Percentiles rank a stretch among this genome's conserved stretches.
Conservation (phyloP, 192 early-diverging fungal genomes). For the Pilaira anomala region DNA sequence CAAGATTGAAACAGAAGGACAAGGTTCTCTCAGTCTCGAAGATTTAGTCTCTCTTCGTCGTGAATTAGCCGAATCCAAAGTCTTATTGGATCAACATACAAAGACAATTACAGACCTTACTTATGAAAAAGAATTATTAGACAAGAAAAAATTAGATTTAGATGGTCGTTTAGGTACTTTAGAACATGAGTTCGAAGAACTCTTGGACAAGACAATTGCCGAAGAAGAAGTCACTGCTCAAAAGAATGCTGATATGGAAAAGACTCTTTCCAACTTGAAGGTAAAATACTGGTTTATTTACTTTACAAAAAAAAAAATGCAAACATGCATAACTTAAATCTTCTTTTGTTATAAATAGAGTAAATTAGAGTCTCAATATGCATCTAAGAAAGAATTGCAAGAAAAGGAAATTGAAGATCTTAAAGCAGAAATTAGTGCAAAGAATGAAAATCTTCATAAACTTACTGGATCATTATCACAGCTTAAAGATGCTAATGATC, state of each 20-base stretch:
- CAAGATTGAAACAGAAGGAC: slow-evolving; percentile 56
- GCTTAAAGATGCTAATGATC: slow-evolving; percentile 61
- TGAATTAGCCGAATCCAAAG: slow-evolving; percentile 71
- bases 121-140: slow-evolving; percentile 58
- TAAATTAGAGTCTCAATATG: slow-evolving; percentile 87
- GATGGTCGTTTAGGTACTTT: slow-evolving; percentile 64
- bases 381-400: slow-evolving; percentile 71
- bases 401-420: slow-evolving; percentile 78
- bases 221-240: slow-evolving; percentile 63
- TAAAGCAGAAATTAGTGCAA: slow-evolving; percentile 65
- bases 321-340: neutral
- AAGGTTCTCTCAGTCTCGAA: slow-evolving; percentile 49
- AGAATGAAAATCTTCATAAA: slow-evolving; percentile 69
- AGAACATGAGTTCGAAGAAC: slow-evolving; percentile 82
- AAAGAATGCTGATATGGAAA: slow-evolving; percentile 56
- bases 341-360: slow-evolving; percentile 27
- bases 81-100: slow-evolving; percentile 61
- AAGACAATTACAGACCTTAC: slow-evolving; percentile 62
- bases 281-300: slow-evolving; percentile 22
- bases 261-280: slow-evolving; percentile 85
- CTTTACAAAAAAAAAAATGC: neutral
- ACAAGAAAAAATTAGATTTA: slow-evolving; percentile 63
- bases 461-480: slow-evolving; percentile 57
- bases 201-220: slow-evolving; percentile 73
- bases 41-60: slow-evolving; percentile 68